phyloP scores from a whole-genome alignment of 139 green algal genomes.

The Chlorella sp. region DNA sequence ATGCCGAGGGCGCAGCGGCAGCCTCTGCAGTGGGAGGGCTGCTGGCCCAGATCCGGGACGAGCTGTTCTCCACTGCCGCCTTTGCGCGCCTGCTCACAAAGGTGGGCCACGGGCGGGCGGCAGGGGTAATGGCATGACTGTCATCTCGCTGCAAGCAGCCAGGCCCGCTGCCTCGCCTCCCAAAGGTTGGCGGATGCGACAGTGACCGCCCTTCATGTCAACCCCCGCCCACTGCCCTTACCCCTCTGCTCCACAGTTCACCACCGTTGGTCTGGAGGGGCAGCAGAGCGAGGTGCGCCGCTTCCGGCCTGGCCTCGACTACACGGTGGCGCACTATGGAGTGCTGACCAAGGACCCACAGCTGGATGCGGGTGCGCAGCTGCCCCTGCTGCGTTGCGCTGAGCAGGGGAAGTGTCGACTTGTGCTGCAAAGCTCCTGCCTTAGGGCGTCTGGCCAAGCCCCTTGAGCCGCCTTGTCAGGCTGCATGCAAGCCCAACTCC shows the following conservation, averaged over 20 bases:
- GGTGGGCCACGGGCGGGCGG: constrained; percentile 21
- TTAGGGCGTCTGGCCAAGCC: too few species aligned
- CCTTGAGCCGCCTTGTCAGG: too few species aligned
- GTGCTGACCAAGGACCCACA: constrained; percentile 58
- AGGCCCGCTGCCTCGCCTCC: neutral
- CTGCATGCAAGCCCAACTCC: neutral
- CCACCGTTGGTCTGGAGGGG: constrained; percentile 57
- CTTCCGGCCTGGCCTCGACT: constrained; percentile 87
- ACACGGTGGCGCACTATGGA: constrained; percentile 87
- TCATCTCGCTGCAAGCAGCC: neutral
- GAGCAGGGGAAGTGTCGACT: neutral
- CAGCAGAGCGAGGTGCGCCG: constrained; percentile 69
- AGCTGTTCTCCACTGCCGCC: constrained; percentile 66
- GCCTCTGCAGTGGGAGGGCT: constrained; percentile 35
- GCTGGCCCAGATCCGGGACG: constrained; percentile 37
- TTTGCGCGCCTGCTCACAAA: constrained; percentile 74
- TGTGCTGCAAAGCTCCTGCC: too few species aligned
- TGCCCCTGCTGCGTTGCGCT: too few species aligned
- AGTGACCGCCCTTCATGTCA: too few species aligned
- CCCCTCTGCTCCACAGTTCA: constrained; percentile 31
- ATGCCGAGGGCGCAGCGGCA: neutral
- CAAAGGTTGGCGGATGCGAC: too few species aligned
- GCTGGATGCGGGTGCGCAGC: constrained; percentile 30
- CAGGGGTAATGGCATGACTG: too few species aligned
- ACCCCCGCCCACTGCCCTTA: too few species aligned